Evolutionary conservation across 2,329 filamentous ascomycete species (phyloP).

Genomic region (Aureobasidium sp.): DNA sequence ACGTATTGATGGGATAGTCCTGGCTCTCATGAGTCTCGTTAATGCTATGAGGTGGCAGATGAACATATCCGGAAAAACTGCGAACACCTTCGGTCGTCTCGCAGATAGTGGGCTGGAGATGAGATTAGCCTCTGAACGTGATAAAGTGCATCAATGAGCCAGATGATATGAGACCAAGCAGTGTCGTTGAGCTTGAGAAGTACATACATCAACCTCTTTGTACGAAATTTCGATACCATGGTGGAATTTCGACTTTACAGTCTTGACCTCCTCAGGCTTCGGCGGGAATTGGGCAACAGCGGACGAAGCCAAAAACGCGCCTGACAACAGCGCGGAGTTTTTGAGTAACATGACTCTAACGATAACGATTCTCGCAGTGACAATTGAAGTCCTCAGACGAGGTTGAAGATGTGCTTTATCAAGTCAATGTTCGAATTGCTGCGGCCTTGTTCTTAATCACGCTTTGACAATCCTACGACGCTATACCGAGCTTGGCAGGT

Average conservation of each 20-base stretch:
- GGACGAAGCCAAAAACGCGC: slow-evolving; percentile 4
- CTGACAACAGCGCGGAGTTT: neutral
- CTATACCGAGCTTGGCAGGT: slow-evolving; percentile 3
- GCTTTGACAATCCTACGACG: neutral
- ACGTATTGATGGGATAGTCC: slow-evolving; percentile 20
- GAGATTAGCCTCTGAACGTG: neutral
- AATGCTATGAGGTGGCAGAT: slow-evolving; percentile 18
- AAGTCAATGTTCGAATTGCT: neutral
- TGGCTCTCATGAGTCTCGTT: slow-evolving; percentile 19
- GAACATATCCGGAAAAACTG: slow-evolving; percentile 31
- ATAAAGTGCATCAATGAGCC: neutral
- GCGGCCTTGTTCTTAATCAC: neutral
- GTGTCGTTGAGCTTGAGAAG: no score
- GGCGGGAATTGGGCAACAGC: slow-evolving; percentile 29
- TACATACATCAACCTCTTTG: slow-evolving; percentile 31
- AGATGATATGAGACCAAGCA: no score
- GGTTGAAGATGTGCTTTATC: neutral
- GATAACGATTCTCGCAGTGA: neutral
- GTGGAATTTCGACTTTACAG: slow-evolving; percentile 34
- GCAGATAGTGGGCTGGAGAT: slow-evolving; percentile 27
- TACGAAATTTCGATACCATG: slow-evolving; percentile 37
- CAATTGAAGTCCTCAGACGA: neutral
- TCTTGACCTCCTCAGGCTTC: slow-evolving; percentile 31
- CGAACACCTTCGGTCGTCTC: slow-evolving; percentile 42
- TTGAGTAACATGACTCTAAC: neutral